A percentile compares a stretch with the other conserved stretches of the same genome.
Evolutionary conservation across 2,329 filamentous ascomycete species (phyloP).

Genomic region (Phialophora tarda): DNA sequence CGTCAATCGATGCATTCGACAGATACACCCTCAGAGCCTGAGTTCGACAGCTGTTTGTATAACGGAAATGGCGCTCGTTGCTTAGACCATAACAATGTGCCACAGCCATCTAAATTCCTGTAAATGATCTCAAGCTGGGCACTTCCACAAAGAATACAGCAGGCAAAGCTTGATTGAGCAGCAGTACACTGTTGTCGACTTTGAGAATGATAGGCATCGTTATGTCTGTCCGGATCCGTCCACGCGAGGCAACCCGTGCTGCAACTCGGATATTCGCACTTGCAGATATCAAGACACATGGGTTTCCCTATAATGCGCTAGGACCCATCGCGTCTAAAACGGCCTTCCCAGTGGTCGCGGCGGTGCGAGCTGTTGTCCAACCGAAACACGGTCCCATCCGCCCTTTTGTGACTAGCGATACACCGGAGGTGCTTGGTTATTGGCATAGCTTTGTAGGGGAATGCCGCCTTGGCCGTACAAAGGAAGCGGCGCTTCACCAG

Average conservation of each 20-base stretch:
- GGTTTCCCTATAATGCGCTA: not conserved
- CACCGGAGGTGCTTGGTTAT: constrained; percentile 24
- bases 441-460: constrained; percentile 31
- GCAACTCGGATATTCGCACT: not conserved
- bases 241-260: not conserved
- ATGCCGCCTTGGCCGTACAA: constrained; percentile 31
- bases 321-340: not conserved
- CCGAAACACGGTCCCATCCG: not conserved
- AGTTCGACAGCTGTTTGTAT: not conserved
- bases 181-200: not conserved
- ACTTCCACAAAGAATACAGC: not conserved
- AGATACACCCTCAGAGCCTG: not conserved
- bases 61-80: not conserved
- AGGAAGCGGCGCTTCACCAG: constrained; percentile 21
- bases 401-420: constrained; percentile 18
- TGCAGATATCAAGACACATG: not conserved
- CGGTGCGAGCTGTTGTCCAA: not conserved
- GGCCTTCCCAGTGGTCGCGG: not conserved
- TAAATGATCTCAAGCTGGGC: not conserved
- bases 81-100: not conserved
- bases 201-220: not conserved
- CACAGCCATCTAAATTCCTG: not conserved
- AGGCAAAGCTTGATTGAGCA: not conserved
- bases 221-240: not conserved
- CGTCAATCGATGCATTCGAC: not conserved